Base-by-base conservation (phyloP, 352 stramenopile species). In the Globisporangium acanthophoron region DNA sequence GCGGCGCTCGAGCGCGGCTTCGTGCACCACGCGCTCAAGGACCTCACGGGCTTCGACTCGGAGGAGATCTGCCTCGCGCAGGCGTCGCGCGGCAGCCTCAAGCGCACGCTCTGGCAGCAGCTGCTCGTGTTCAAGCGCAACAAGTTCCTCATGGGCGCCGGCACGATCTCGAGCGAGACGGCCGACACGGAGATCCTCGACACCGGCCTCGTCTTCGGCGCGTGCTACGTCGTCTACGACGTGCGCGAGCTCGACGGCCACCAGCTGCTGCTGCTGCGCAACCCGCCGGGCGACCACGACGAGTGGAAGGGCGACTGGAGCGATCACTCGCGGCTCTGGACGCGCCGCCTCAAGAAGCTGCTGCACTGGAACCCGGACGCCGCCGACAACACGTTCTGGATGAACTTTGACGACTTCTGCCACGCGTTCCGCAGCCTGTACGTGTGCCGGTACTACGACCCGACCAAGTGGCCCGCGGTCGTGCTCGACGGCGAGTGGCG, bases 221-320 rank as follows among this genome's bases (percentile, higher is more conserved):
- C 88, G 5, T 92, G 88, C 53, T 98, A 98, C 66, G 89, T 94
- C 29, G 76, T 98, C 43, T 96, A 97, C 63, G 88, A 97, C 60
- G 88, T 97, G 39, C 74, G 73, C 15, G 68, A 93, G 61, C 73
- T 96, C 12, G 88, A 93, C 65, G 85, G 85, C 45, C 76, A 94
- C 60, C 72, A 90, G 52, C 74, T 98, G 29, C 52, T 98, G 51
- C 68, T 94, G 68, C 72, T 98, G 58, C 88, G 89, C 52, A 98
- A 97, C 62, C 91, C 93, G 3, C 95, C 92, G 54, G 88, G 92
- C 45, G 90, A 97, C 61, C 87, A 97, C 61, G 74, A 74, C 52
- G 87, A 96, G 68, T 98, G 93, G 93, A 89, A 88, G 60, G 92
- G 92, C 21, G 91, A 98, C 68, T 98, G 93, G 93, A 94, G 87